Base-by-base conservation (phyloP, 306 rosid genomes). In the Lablab purpureus region DNA sequence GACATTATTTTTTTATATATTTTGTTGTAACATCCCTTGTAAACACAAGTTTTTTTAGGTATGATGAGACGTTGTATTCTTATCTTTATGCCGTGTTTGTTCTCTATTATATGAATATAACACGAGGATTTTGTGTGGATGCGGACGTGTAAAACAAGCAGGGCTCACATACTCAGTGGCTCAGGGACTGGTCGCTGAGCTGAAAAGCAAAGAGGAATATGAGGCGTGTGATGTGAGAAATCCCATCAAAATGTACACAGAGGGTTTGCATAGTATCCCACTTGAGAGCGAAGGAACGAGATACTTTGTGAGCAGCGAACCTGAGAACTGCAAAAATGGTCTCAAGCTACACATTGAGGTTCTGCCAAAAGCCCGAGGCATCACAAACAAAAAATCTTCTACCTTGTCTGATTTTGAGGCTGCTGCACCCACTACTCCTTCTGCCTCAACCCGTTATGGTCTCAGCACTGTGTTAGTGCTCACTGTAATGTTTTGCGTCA, bases 91-190 rank as follows among this genome's bases (percentile, higher is more conserved):
- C 3, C 5, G 30, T 58, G 15, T 25, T 18, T 22, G n/a, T n/a
- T n/a, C 2, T 41, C 11, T 36, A 23, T 40, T 56, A 40, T 47
- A 10, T n/a, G 13, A 41, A 10, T 25, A 34, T 30, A 17, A 32
- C 8, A 6, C 15, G 1, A 4, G 28, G 34, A 30, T 49, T 36
- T 58, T 54, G 54, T 52, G 62, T 52, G 76, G 9, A 9, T 12
- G 34, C 25, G 36, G 14, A 8, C 55, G 32, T 63, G 73, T 5
- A 49, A 67, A 43, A 50, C 6, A 85, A 60, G 80, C 87, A 94
- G 98, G 94, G 97, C 81, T 94, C 18, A 54, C 97, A 23, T 91
- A 94, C 93, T 89, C 97, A 0, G 77, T 79, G 55, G 88, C 87
- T 3, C 78, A 84, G 30, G 96, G 93, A 17, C 10, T 66, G 10